Evolutionary conservation across 1,284 basidiomycete genomes (phyloP).

Genomic region (Pseudozyma sp.): DNA sequence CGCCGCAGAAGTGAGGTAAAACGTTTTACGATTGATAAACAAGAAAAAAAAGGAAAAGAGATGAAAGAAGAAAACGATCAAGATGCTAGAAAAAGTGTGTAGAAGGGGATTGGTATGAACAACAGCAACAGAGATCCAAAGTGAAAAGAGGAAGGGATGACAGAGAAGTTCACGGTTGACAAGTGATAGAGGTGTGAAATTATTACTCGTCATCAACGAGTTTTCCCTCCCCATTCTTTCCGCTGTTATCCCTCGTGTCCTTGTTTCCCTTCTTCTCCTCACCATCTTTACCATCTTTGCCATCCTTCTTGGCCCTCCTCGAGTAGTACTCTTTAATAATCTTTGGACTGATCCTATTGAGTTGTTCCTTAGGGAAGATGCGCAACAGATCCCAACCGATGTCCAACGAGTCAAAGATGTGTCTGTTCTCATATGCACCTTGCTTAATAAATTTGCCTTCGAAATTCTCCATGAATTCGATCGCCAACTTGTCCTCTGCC

Average conservation of each 20-base stretch:
- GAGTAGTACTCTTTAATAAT: slow-evolving; percentile 68
- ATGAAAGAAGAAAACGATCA: background rate
- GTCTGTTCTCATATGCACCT: slow-evolving; percentile 94
- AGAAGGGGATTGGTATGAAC: background rate
- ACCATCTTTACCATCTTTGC: slow-evolving; percentile 32
- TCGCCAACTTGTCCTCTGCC: slow-evolving; percentile 77
- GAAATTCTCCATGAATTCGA: slow-evolving; percentile 68
- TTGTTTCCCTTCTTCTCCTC: slow-evolving; percentile 47
- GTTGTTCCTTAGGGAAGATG: slow-evolving; percentile 98
- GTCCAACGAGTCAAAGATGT: slow-evolving; percentile 97
- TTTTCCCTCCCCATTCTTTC: slow-evolving; percentile 26
- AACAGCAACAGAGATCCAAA: too few species aligned
- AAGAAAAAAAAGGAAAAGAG: background rate
- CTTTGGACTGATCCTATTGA: slow-evolving; percentile 78
- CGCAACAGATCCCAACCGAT: slow-evolving; percentile 95
- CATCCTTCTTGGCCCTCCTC: slow-evolving; percentile 55
- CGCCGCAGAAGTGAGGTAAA: background rate
- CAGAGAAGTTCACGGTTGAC: too few species aligned
- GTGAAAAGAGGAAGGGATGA: too few species aligned
- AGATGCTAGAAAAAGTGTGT: background rate
- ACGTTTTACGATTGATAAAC: background rate
- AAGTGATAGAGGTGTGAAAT: too few species aligned
- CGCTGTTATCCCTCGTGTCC: slow-evolving; percentile 33
- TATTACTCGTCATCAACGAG: slow-evolving; percentile 48
- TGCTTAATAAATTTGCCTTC: slow-evolving; percentile 68